Evolutionary conservation across 2,329 filamentous ascomycete species (phyloP).

Genomic region (Exophiala sp.): DNA sequence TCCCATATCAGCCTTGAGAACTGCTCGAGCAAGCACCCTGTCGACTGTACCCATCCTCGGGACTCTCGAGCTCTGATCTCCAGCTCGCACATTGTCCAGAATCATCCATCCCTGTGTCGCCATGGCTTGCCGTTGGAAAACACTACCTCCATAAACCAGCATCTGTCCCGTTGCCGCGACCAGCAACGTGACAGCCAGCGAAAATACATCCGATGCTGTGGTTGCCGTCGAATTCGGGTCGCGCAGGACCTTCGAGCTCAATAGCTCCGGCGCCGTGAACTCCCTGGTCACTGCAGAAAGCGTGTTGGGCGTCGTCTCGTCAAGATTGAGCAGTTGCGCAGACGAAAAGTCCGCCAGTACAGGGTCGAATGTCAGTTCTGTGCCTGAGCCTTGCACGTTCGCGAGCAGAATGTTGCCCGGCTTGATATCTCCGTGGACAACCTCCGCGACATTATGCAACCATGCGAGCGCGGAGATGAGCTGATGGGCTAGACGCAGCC

Average conservation of each 20-base stretch:
- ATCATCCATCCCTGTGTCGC: slow-evolving; percentile 43
- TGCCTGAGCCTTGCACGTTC: slow-evolving; percentile 10
- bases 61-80: slow-evolving; percentile 37
- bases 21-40: slow-evolving; percentile 36
- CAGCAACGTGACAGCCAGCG: slow-evolving; percentile 44
- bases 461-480: slow-evolving; percentile 43
- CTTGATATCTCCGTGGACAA: slow-evolving; percentile 50
- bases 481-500: slow-evolving; percentile 40
- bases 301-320: slow-evolving; percentile 22
- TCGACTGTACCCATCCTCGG: slow-evolving; percentile 42
- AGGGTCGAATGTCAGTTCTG: slow-evolving; percentile 26
- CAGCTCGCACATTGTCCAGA: slow-evolving; percentile 39
- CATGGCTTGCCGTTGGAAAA: slow-evolving; percentile 42
- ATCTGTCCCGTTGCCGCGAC: slow-evolving; percentile 45
- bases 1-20: slow-evolving; percentile 33
- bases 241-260: slow-evolving; percentile 35
- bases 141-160: slow-evolving; percentile 41
- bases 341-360: slow-evolving; percentile 47
- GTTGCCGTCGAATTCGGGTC: slow-evolving; percentile 36
- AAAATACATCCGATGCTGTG: slow-evolving; percentile 44
- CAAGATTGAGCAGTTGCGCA: slow-evolving; percentile 30
- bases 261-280: slow-evolving; percentile 45
- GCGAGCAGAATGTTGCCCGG: slow-evolving; percentile 44
- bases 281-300: slow-evolving; percentile 43
- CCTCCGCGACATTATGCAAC: slow-evolving; percentile 39